Evolutionary conservation across 2,329 filamentous ascomycete species (phyloP).

Genomic region (Ramularia endophylla): DNA sequence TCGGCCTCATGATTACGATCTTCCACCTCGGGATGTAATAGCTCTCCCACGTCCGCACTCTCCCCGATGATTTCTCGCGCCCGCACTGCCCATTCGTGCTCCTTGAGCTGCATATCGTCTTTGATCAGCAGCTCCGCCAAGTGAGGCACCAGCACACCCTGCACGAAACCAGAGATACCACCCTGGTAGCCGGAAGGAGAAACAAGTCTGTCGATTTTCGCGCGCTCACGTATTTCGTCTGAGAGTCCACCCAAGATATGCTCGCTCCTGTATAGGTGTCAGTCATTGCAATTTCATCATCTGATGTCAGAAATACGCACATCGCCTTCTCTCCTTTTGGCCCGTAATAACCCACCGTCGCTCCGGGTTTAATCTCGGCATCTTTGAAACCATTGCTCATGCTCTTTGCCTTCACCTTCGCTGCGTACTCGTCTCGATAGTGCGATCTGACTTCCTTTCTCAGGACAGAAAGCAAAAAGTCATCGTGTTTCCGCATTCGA

Average conservation of each 20-base stretch:
- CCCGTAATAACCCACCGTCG: conserved; percentile 32
- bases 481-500: conserved; percentile 24
- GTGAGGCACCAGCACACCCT: conserved; percentile 33
- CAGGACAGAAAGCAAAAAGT: conserved; percentile 22
- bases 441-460: conserved; percentile 18
- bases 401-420: conserved; percentile 20
- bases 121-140: conserved; percentile 30
- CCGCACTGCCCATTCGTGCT: conserved; percentile 10
- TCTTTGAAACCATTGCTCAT: conserved; percentile 12
- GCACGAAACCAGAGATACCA: conserved; percentile 32
- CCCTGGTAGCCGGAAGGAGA: conserved; percentile 27
- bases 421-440: conserved; percentile 23
- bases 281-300: conserved; percentile 1
- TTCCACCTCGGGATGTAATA: conserved; percentile 27
- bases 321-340: conserved; percentile 31
- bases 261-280: conserved; percentile 23
- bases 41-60: conserved; percentile 29
- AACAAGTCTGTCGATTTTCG: conserved; percentile 27
- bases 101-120: conserved; percentile 28
- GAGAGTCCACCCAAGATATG: conserved; percentile 27
- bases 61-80: conserved; percentile 25
- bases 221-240: conserved; percentile 23
- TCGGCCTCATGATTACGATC: conserved; percentile 18
- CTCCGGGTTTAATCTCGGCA: conserved; percentile 7
- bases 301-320: conserved; percentile 16